Conservation (phyloP, 179 eudicot genomes). For the Silene vulgaris region DNA sequence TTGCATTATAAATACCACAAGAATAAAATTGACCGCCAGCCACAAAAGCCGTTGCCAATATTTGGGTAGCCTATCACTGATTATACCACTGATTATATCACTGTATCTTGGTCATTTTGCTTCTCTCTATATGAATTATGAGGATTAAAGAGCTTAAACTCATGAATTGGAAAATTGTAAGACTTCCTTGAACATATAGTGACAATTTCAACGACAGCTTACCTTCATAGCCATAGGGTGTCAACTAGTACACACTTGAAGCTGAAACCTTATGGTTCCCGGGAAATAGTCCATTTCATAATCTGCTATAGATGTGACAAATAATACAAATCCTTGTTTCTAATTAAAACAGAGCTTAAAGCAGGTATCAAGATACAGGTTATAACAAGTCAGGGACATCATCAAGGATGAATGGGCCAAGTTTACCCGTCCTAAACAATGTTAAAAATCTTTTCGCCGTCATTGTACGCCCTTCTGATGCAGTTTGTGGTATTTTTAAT, state of each 20-base stretch:
- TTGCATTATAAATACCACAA: background rate
- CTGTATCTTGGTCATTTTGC: background rate
- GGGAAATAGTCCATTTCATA: background rate
- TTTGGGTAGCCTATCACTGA: background rate
- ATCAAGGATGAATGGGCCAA: constrained; percentile 92
- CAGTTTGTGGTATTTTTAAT: constrained; percentile 64
- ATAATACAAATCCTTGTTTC: constrained; percentile 7
- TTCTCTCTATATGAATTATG: background rate
- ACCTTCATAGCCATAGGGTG: background rate
- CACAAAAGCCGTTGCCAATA: background rate
- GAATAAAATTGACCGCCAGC: background rate
- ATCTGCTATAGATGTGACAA: background rate
- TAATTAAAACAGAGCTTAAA: constrained; percentile 13
- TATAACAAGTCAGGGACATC: constrained; percentile 56
- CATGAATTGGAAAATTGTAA: background rate
- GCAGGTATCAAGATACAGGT: constrained; percentile 29
- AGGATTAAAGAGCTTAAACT: constrained; percentile 10
- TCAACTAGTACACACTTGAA: background rate
- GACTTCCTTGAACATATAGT: constrained; percentile 7
- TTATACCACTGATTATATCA: background rate
- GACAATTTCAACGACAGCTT: constrained; percentile 3
- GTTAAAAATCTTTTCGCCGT: constrained; percentile 76
- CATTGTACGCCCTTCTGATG: constrained; percentile 69
- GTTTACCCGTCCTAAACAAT: constrained; percentile 82
- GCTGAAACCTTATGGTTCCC: background rate